Percentiles rank a stretch among this genome's conserved stretches.
Conservation (phyloP, 1,284 basidiomycete genomes). For the Rhodotorula glutinis region DNA sequence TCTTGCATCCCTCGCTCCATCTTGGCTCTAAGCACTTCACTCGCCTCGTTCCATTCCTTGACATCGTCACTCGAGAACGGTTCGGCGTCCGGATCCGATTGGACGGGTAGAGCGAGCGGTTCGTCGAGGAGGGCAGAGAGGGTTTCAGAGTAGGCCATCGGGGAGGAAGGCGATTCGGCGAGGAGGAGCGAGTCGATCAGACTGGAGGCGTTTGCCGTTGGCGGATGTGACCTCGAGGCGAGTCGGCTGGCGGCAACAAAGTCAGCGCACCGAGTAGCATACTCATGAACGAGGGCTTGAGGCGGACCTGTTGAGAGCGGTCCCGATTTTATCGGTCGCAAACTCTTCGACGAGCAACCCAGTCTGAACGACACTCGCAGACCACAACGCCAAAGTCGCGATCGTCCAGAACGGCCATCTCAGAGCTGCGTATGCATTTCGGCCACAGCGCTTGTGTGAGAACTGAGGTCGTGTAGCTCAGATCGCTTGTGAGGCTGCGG, state of each 20-base stretch:
- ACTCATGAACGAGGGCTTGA: too few relatives aligned
- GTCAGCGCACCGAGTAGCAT: too few relatives aligned
- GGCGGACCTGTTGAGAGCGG: too few relatives aligned
- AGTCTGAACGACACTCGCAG: background rate
- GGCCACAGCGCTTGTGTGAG: too few relatives aligned
- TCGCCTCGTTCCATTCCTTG: background rate
- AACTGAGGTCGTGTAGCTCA: too few relatives aligned
- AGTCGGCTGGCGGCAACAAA: too few relatives aligned
- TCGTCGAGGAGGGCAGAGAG: conserved; percentile 2
- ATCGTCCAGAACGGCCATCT: too few relatives aligned
- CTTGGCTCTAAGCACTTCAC: background rate
- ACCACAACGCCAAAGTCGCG: background rate
- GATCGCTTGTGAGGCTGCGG: too few relatives aligned
- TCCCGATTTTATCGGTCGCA: too few relatives aligned
- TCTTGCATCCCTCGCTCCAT: background rate
- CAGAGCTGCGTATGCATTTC: too few relatives aligned
- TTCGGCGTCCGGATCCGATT: too few relatives aligned
- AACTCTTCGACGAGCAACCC: background rate
- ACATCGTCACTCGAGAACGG: background rate
- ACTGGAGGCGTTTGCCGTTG: background rate
- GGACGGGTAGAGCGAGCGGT: background rate
- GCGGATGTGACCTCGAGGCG: too few relatives aligned
- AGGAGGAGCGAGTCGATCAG: background rate
- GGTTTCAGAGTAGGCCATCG: background rate
- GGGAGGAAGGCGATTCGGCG: background rate